Base-by-base conservation (phyloP, 768 basidiomycete genomes). In the Rubroboletus pulcherrimus region DNA sequence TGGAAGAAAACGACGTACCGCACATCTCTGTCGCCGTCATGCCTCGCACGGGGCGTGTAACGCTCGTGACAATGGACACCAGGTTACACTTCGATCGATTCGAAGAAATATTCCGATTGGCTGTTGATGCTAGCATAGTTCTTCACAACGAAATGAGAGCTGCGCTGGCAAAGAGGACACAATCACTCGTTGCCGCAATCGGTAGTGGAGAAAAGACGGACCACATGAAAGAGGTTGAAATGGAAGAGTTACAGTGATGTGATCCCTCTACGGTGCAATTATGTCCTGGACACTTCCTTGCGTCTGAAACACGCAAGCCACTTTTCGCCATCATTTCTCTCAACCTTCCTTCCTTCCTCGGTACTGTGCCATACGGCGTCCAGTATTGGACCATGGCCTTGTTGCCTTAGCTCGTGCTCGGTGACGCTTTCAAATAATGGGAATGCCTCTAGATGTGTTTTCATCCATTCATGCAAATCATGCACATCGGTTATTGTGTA, bases 401-500 rank as follows among this genome's bases (percentile, higher is more conserved):
- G 81, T 10, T 77, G 75, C n/a, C 89, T 82, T 19, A 98, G 78
- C 26, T 83, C 81, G 31, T 86, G 81, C 63, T 92, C 89, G 46
- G 83, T 83, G 56, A 96, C 79, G 33, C 78, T 76, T 60, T 93
- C 83, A 71, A 99, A 98, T 14, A 96, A 75, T 0, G 95, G 95
- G 67, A 94, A 96, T 2, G 77, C 80, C 43, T 83, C 82, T n/a
- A 98, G 78, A 75, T 98, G 95, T 5, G 81, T 76, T 51, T 82
- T 85, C 93, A 98, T 98, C 97, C 97, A 99, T 53, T 88, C 82
- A 69, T 96, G 89, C 17, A 99, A 81, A 66, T 98, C 94, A 62
- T 84, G 79, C 37, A 99, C 97, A 65, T 99, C 97, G 9, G 97
- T 99, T 71, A 98, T 94, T 12, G 96, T 98, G 75, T 98, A 99